Base-by-base conservation (phyloP, 495 filamentous ascomycete genomes). In the Pyrenula aspistea region DNA sequence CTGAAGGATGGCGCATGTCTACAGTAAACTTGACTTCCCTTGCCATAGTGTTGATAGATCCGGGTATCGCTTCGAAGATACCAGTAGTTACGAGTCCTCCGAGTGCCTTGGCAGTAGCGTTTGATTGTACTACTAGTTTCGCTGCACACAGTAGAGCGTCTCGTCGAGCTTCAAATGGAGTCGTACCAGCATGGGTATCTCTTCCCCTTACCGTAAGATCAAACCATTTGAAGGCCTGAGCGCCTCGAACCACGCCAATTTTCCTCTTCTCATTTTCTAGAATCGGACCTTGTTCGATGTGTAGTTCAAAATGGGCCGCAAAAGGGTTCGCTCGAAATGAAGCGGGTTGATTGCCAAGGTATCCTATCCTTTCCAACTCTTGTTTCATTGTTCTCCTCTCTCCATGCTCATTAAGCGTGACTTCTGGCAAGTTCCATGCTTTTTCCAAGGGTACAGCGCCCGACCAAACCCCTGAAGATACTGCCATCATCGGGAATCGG, bases 201-300 rank as follows among this genome's bases (percentile, higher is more conserved):
- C 78, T 70, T 12, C 87, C 87, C 19, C 69, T 70, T 10, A 92
- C 76, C 19, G 78, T 79, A 11, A 92, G 65, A 2, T 78, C 85
- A 65, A 79, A 82, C 87, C 88, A 90, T 53, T 78, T 79, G 64
- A 85, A 89, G 23, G 74, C 73, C 58, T 76, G 73, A 8, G 86
- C 86, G 31, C 85, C 88, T 22, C 77, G 77, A 21, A 91, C 87
- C 3, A 88, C 77, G 8, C 86, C 87, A 22, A 90, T 78, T 42
- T 82, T 82, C 60, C 83, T 75, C 20, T 73, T 68, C 22, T 79
- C 74, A 1, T 72, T 68, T 54, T 88, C 79, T 1, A 92, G 76
- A 48, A 85, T 80, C 15, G 86, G 86, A 0, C 86, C 87, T 68
- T 92, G 87, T 63, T 92, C 88, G 55, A 92, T 91, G 62, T 91